phyloP scores from a whole-genome alignment of 2,329 filamentous ascomycete genomes.

The Ceratocystis papillata region DNA sequence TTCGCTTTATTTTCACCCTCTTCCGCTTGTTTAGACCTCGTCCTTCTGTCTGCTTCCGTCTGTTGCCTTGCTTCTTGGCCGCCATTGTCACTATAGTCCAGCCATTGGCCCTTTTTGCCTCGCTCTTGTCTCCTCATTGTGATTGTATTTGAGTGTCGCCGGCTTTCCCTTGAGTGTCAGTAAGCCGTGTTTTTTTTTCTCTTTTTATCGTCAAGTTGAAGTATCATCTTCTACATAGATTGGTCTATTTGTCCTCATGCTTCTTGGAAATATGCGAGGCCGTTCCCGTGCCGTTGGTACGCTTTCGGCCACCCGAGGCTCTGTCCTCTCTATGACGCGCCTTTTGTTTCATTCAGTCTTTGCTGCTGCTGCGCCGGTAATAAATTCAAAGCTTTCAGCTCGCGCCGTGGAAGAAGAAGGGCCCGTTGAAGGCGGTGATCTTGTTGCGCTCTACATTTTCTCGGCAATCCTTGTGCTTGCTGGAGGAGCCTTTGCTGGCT shows the following conservation, averaged over 20 bases:
- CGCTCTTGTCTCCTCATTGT: not conserved
- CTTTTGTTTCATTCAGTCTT: constrained; percentile 28
- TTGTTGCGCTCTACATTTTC: constrained; percentile 72
- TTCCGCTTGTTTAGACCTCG: not conserved
- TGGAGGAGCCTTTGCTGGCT: constrained; percentile 84
- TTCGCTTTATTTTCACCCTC: not conserved
- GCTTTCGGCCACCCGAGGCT: constrained; percentile 19
- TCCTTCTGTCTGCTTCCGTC: not conserved
- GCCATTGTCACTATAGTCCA: not conserved
- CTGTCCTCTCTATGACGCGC: constrained; percentile 18
- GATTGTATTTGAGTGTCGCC: not conserved
- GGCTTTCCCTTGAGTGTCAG: not conserved
- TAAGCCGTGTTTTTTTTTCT: not conserved
- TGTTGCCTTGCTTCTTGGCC: not conserved
- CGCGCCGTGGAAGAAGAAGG: constrained; percentile 36
- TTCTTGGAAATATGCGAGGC: constrained; percentile 17
- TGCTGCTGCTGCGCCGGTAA: constrained; percentile 40
- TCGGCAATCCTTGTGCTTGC: constrained; percentile 73
- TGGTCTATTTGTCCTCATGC: not conserved
- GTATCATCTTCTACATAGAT: not conserved
- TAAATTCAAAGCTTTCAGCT: constrained; percentile 23
- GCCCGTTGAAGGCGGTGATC: constrained; percentile 48
- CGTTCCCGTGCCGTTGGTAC: constrained; percentile 17
- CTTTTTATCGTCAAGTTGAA: not conserved
- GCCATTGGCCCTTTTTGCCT: not conserved